Conservation (phyloP, 1,139 yeast genomes). For the Pichia sp. region DNA sequence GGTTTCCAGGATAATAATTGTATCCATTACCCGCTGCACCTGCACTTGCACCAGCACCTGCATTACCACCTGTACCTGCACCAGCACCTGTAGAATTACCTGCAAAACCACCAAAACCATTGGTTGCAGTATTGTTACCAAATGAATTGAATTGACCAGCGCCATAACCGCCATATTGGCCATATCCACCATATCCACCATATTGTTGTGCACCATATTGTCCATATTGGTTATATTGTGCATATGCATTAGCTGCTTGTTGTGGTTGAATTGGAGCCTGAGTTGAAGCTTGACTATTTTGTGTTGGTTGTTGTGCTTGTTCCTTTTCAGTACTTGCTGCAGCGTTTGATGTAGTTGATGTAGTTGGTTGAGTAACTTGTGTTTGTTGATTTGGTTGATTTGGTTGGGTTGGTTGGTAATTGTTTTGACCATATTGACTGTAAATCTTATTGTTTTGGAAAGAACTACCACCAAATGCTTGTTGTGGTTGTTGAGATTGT, state of each 20-base stretch:
- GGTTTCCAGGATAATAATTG: constrained; percentile 6
- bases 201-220: constrained; percentile 1
- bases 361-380: constrained; percentile 5
- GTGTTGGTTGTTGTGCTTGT: constrained; percentile 9
- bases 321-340: constrained; percentile 9
- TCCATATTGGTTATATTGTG: constrained; percentile 5
- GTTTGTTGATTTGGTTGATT: constrained; percentile 3
- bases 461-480: constrained; percentile 19
- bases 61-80: constrained; percentile 4
- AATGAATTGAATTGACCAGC: constrained; percentile 8
- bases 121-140: constrained; percentile 2
- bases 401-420: constrained; percentile 7
- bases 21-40: constrained; percentile 2
- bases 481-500: constrained; percentile 20
- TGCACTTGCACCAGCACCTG: constrained; percentile 1
- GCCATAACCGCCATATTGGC: constrained; percentile 6
- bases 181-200: constrained; percentile 10
- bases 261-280: constrained; percentile 11
- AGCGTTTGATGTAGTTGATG: constrained; percentile 5
- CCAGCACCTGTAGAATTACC: constrained; percentile 1
- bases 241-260: constrained; percentile 6
- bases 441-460: constrained; percentile 25
- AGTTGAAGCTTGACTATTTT: constrained; percentile 1
- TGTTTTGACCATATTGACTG: constrained; percentile 24
- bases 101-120: constrained; percentile 9